Evolutionary conservation across 2,329 filamentous ascomycete genomes (phyloP).

Genomic region (Acrodontium crateriforme): DNA sequence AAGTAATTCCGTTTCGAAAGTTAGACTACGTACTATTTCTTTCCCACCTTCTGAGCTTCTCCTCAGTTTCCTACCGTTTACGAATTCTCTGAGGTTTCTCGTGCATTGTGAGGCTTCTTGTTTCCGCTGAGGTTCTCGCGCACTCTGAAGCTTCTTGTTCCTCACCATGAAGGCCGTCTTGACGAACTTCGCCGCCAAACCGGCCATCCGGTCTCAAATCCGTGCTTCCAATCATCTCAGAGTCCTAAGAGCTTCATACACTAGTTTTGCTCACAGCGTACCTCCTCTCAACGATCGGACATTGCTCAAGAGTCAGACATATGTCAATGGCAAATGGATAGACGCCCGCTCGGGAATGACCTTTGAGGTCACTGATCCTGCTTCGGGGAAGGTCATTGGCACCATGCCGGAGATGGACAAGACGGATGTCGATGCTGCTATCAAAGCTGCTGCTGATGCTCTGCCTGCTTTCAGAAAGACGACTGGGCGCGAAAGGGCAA

Average conservation of each 20-base stretch:
- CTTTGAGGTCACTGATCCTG: conserved; percentile 80
- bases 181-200: conserved; percentile 5
- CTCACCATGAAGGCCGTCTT: conserved; percentile 9
- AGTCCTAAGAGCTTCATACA: conserved; percentile 25
- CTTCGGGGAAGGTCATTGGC: conserved; percentile 67
- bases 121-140: too few species aligned
- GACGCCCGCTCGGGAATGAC: conserved; percentile 75
- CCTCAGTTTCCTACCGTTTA: too few species aligned
- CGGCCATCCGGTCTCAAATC: conserved; percentile 14
- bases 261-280: conserved; percentile 28
- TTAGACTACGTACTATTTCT: too few species aligned
- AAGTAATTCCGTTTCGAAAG: too few species aligned
- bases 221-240: conserved; percentile 17
- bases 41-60: too few species aligned
- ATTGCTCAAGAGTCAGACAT: conserved; percentile 71
- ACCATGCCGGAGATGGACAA: conserved; percentile 72
- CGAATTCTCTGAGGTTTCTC: too few species aligned
- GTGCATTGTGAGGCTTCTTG: too few species aligned
- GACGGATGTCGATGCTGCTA: conserved; percentile 66
- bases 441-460: conserved; percentile 67
- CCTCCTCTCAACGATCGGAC: conserved; percentile 34
- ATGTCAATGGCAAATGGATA: conserved; percentile 89
- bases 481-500: conserved; percentile 61
- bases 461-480: conserved; percentile 56
- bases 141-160: too few species aligned